These are phyloP conservation scores for Blastobotrys elegans DNA, from an alignment of 1,139 yeast genomes.

Conservation along the genomic window DNA sequence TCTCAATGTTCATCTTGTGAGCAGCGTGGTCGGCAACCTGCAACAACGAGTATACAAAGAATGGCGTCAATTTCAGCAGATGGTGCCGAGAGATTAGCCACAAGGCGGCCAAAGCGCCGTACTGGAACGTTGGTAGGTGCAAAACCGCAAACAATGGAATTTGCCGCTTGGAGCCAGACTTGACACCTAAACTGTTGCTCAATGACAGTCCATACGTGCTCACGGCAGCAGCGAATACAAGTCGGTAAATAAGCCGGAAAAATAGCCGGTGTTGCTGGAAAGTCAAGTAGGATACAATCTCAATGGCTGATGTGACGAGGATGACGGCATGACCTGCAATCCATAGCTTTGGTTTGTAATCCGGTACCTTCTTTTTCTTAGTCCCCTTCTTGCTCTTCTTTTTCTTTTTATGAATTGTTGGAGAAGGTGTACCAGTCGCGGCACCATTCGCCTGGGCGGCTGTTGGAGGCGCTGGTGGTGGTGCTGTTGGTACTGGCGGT, in stretches of 20 bases:
- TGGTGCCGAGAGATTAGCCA: slow-evolving; percentile 52
- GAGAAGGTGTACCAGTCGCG: too few species aligned
- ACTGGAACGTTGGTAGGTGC: slow-evolving; percentile 41
- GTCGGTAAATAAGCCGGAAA: slow-evolving; percentile 43
- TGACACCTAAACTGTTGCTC: slow-evolving; percentile 43
- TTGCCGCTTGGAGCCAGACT: slow-evolving; percentile 2
- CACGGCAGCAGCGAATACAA: slow-evolving; percentile 59
- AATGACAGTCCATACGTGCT: slow-evolving; percentile 70
- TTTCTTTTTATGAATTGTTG: neutral
- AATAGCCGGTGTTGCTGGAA: slow-evolving; percentile 18
- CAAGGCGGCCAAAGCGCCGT: slow-evolving; percentile 47
- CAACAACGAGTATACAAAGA: slow-evolving; percentile 57
- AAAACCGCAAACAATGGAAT: slow-evolving; percentile 9
- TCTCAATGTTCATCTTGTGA: slow-evolving; percentile 55
- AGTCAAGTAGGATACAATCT: slow-evolving; percentile 14
- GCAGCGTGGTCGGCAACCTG: slow-evolving; percentile 63
- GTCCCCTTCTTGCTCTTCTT: slow-evolving; percentile 1
- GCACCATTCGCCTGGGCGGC: neutral
- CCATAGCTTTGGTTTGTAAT: neutral
- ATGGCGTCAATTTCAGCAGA: slow-evolving; percentile 58
- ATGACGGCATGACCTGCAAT: slow-evolving; percentile 16
- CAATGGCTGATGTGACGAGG: slow-evolving; percentile 14
- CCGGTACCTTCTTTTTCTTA: neutral
- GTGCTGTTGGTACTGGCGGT: too few species aligned
- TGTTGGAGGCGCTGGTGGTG: neutral